phyloP scores from a whole-genome alignment of 305 asterid species.

The Fraxinus angustifolia region DNA sequence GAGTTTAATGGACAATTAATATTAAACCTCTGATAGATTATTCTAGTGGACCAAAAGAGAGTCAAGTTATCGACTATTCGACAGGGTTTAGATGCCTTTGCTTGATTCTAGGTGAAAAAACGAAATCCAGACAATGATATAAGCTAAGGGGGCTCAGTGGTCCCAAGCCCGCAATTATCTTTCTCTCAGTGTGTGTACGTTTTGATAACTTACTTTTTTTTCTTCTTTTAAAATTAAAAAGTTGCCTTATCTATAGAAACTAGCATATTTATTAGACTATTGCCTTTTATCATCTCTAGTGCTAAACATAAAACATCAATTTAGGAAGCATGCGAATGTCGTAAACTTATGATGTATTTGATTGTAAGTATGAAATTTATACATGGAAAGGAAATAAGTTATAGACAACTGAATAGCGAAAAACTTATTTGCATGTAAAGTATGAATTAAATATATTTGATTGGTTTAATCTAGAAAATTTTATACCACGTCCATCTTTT shows the following conservation, averaged over 20 bases:
- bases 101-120: slow-evolving; percentile 24
- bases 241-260: not conserved
- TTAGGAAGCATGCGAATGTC: not conserved
- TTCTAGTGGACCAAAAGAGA: not conserved
- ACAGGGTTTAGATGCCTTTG: slow-evolving; percentile 16
- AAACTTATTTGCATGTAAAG: not conserved
- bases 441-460: not conserved
- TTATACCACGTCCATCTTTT: not conserved
- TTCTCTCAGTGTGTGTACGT: not conserved
- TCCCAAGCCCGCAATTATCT: not conserved
- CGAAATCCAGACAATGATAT: slow-evolving; percentile 8
- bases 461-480: not conserved
- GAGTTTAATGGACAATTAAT: not conserved
- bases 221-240: not conserved
- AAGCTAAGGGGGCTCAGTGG: not conserved
- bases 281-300: not conserved
- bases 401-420: not conserved
- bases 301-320: not conserved
- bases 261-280: not conserved
- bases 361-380: not conserved
- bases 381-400: not conserved
- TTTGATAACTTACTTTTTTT: not conserved
- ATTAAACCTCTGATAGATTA: not conserved
- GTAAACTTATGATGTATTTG: not conserved
- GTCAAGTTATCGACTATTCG: not conserved